Evolutionary conservation across 257 asterid species (phyloP).

Genomic region (Prunella vulgaris): DNA sequence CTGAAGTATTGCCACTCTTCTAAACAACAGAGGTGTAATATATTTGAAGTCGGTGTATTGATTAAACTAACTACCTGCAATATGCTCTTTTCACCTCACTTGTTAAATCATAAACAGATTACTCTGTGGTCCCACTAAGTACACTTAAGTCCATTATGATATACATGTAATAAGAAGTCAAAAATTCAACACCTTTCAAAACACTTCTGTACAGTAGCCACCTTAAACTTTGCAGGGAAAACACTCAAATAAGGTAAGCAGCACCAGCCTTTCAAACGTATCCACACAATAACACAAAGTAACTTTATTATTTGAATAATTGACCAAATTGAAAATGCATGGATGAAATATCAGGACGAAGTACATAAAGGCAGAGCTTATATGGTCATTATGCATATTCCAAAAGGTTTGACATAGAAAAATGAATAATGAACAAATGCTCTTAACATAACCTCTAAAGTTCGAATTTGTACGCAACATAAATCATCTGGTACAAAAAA

Average conservation of each 20-base stretch:
- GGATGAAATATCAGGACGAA: neutral
- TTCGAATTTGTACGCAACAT: too few species aligned
- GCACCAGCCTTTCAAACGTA: neutral
- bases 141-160: neutral
- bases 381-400: too few species aligned
- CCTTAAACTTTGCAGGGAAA: neutral
- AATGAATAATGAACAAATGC: too few species aligned
- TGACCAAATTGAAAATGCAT: neutral
- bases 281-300: neutral
- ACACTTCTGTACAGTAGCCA: too few species aligned
- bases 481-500: too few species aligned
- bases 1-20: neutral
- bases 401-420: neutral
- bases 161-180: neutral
- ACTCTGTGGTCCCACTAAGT: neutral
- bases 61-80: neutral
- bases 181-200: too few species aligned
- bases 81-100: neutral
- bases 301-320: neutral
- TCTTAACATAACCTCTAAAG: too few species aligned
- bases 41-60: constrained; percentile 14
- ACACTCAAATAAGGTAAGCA: neutral
- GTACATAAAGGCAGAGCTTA: neutral
- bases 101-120: neutral
- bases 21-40: neutral